A percentile compares a stretch with the other conserved stretches of the same genome.
Conservation (phyloP, 371 early-diverging fungal genomes). For the Dipsacomyces acuminosporus region DNA sequence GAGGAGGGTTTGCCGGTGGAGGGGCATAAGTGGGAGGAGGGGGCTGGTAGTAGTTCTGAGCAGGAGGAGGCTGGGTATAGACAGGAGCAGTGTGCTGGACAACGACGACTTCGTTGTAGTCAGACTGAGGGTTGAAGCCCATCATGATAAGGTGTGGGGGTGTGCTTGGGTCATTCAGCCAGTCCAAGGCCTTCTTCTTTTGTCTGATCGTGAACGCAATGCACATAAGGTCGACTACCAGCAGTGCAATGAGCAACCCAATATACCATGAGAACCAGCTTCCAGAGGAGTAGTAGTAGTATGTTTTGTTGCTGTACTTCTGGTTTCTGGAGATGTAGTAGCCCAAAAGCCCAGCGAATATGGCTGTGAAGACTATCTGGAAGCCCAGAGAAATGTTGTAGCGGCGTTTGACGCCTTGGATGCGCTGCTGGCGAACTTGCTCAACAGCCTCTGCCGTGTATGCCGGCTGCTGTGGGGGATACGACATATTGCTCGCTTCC, state of each 20-base stretch:
- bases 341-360: slow-evolving; percentile 31
- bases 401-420: slow-evolving; percentile 19
- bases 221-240: slow-evolving; percentile 27
- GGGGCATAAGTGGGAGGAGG: slow-evolving; percentile 24
- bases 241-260: slow-evolving; percentile 38
- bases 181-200: slow-evolving; percentile 12
- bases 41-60: slow-evolving; percentile 12
- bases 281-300: slow-evolving; percentile 8
- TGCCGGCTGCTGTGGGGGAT: slow-evolving; percentile 21
- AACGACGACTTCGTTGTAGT: slow-evolving; percentile 14
- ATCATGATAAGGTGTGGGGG: slow-evolving; percentile 29
- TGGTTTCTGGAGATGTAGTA: slow-evolving; percentile 25
- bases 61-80: slow-evolving; percentile 11
- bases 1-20: slow-evolving; percentile 1
- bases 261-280: slow-evolving; percentile 43
- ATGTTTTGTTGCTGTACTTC: neutral
- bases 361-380: slow-evolving; percentile 27
- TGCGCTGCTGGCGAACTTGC: slow-evolving; percentile 22
- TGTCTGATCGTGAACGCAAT: slow-evolving; percentile 27
- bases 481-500: too few species aligned
- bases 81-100: slow-evolving; percentile 14
- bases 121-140: slow-evolving; percentile 11
- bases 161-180: slow-evolving; percentile 32
- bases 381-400: slow-evolving; percentile 24
- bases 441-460: slow-evolving; percentile 16